Conservation (phyloP, 2,329 filamentous ascomycete genomes). For the Talaromyces sp. region DNA sequence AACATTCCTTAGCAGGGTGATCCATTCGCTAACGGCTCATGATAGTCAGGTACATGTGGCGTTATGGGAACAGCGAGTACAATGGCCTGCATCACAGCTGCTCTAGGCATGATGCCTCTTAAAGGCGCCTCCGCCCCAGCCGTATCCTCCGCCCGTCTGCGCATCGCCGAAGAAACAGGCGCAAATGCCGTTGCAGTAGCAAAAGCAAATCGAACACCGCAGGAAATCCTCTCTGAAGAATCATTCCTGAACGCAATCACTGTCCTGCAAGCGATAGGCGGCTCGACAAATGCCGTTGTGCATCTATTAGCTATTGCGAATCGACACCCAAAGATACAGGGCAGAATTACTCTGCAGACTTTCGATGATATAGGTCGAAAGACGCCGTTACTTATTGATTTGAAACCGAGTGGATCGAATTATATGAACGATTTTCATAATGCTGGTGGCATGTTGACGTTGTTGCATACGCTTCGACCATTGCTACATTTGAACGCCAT, state of each 20-base stretch:
- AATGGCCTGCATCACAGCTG: slow-evolving; percentile 52
- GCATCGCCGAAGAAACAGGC: slow-evolving; percentile 53
- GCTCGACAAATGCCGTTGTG: slow-evolving; percentile 53
- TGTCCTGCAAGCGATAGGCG: slow-evolving; percentile 52
- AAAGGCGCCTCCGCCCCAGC: slow-evolving; percentile 50
- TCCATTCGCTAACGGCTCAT: neutral
- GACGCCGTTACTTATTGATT: slow-evolving; percentile 46
- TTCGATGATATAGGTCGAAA: slow-evolving; percentile 46
- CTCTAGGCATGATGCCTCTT: slow-evolving; percentile 50
- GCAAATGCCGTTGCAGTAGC: slow-evolving; percentile 45
- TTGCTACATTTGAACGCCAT: slow-evolving; percentile 43
- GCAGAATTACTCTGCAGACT: slow-evolving; percentile 42
- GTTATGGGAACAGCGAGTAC: slow-evolving; percentile 56
- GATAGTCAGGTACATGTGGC: slow-evolving; percentile 48
- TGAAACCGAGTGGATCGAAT: slow-evolving; percentile 52
- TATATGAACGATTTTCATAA: slow-evolving; percentile 55
- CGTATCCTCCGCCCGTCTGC: slow-evolving; percentile 47
- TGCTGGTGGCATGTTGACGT: slow-evolving; percentile 47
- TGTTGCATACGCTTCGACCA: slow-evolving; percentile 44
- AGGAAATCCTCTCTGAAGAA: slow-evolving; percentile 42
- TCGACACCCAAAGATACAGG: slow-evolving; percentile 45
- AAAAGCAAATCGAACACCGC: slow-evolving; percentile 36
- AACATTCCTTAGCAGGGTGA: neutral
- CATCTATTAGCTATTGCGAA: slow-evolving; percentile 53
- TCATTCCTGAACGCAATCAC: slow-evolving; percentile 52